Evolutionary conservation across 345 rosid species (phyloP).

Genomic region (Xanthoceras sorbifolium): DNA sequence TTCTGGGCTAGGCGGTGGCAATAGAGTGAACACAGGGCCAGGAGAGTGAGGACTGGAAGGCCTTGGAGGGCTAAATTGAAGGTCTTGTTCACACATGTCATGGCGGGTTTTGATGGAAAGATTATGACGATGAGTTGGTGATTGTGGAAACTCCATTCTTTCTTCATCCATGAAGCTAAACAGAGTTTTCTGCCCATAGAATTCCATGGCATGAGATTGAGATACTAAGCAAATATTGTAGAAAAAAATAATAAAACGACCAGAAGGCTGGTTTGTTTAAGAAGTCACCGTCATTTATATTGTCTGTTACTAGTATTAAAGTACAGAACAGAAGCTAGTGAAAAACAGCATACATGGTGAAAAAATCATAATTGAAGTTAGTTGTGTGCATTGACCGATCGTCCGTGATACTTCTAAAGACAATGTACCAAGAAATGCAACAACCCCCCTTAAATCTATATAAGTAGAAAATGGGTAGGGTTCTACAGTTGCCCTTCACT

Average conservation of each 20-base stretch:
- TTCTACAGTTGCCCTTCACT: background rate
- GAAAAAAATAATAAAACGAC: too few species aligned
- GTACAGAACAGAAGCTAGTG: background rate
- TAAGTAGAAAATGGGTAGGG: slow-evolving; percentile 1
- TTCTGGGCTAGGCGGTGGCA: slow-evolving; percentile 38
- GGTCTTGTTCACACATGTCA: slow-evolving; percentile 35
- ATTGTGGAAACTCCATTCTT: background rate
- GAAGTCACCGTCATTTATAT: background rate
- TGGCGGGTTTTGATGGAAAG: slow-evolving; percentile 20
- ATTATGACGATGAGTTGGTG: slow-evolving; percentile 11
- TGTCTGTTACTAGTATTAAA: background rate
- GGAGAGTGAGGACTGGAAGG: slow-evolving; percentile 21
- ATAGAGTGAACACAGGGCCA: slow-evolving; percentile 8
- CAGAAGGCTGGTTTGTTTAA: too few species aligned
- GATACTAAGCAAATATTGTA: too few species aligned
- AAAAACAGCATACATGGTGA: background rate
- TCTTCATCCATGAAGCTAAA: slow-evolving; percentile 34
- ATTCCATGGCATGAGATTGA: too few species aligned
- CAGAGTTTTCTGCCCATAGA: slow-evolving; percentile 28
- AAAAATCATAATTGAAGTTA: background rate
- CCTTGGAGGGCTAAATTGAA: slow-evolving; percentile 42
- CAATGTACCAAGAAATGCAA: background rate
- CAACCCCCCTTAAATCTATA: background rate
- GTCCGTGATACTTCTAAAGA: background rate
- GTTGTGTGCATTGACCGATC: background rate